A percentile compares a stretch with the other conserved stretches of the same genome.
These are phyloP conservation scores for Gossypium australe DNA, from an alignment of 345 rosid species.

Conservation along the genomic window DNA sequence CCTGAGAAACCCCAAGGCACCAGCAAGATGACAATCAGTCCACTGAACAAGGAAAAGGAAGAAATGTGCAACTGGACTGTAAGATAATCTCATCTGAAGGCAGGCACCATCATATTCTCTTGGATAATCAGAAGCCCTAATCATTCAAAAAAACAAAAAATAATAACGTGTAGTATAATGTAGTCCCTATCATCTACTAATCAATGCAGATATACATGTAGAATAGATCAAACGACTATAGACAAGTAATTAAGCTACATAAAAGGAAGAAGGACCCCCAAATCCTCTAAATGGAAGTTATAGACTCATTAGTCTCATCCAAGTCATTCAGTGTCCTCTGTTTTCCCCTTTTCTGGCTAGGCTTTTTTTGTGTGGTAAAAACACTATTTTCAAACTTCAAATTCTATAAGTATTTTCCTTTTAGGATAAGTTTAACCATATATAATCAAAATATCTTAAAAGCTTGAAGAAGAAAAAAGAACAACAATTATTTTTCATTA, in stretches of 20 bases:
- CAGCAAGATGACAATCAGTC: constrained; percentile 90
- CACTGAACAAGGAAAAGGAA: constrained; percentile 93
- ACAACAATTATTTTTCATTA: background rate
- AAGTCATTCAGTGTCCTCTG: background rate
- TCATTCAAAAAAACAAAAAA: constrained; percentile 3
- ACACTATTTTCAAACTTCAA: background rate
- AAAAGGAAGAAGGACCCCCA: background rate
- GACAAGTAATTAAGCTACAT: too few species aligned
- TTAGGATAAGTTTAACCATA: background rate
- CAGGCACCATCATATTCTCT: constrained; percentile 79
- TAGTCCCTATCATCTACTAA: background rate
- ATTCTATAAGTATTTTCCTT: background rate
- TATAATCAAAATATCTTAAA: background rate
- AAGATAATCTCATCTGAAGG: constrained; percentile 93
- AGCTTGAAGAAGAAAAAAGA: background rate
- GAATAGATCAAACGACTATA: background rate
- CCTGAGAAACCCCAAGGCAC: constrained; percentile 83
- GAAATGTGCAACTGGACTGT: constrained; percentile 82
- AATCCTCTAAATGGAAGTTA: background rate
- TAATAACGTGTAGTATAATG: background rate
- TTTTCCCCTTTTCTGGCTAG: background rate
- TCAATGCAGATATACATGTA: background rate
- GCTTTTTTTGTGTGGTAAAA: background rate
- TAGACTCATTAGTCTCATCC: background rate
- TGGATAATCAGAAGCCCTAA: constrained; percentile 89